phyloP scores from a whole-genome alignment of 176 grass and related monocot genomes.

The barley (Hordeum vulgare) region MorexV3_pseudomolecules_assembly NC_058520.1:386218118-386218617 shows the following conservation, averaged over 20 bases:
- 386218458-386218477: constrained; percentile 2
- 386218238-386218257: constrained; percentile 31
- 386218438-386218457: background rate
- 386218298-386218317: background rate
- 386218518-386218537: constrained; percentile 39
- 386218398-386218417: background rate
- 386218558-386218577: constrained; percentile 40
- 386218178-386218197: constrained; percentile 1
- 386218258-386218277: constrained; percentile 35
- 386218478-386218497: background rate
- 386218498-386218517: background rate
- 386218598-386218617: background rate
- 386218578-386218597: constrained; percentile 18
- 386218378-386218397: background rate
- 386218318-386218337: background rate
- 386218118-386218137: background rate
- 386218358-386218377: constrained; percentile 2
- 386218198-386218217: constrained; percentile 28
- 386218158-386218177: background rate
- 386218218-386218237: constrained; percentile 6
- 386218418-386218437: background rate
- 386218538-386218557: constrained; percentile 24
- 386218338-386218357: background rate
- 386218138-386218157: background rate
- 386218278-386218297: background rate